Conservation (phyloP, 148 eudicot genomes). For the Chenopodium berlandieri region DNA sequence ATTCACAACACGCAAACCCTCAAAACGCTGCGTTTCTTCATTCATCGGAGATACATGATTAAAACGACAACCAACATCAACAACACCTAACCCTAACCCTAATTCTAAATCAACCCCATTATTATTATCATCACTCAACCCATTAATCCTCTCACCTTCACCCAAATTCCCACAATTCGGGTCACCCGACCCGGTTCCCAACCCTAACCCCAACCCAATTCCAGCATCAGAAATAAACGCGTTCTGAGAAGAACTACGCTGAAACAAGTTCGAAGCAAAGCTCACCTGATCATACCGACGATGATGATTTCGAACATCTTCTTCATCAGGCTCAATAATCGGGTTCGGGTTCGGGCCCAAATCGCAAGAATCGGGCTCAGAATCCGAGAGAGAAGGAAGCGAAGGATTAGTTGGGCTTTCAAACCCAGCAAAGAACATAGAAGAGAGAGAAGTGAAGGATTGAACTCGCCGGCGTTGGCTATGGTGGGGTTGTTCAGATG, state of each 20-base stretch:
- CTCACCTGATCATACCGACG: conserved; percentile 37
- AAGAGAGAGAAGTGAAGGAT: conserved; percentile 11
- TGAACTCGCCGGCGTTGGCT: neutral
- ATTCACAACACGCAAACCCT: conserved; percentile 61
- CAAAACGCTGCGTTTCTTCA: conserved; percentile 25
- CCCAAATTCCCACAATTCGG: conserved; percentile 21
- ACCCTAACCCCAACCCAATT: conserved; percentile 13
- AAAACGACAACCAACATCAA: neutral
- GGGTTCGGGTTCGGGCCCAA: conserved; percentile 23
- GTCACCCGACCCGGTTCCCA: conserved; percentile 18
- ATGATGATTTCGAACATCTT: conserved; percentile 9
- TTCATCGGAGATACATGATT: neutral
- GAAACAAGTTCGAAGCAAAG: conserved; percentile 53
- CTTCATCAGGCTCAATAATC: conserved; percentile 9
- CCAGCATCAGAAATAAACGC: conserved; percentile 1
- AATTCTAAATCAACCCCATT: conserved; percentile 39
- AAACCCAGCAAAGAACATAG: neutral
- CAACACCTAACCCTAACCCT: conserved; percentile 38
- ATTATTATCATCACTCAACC: conserved; percentile 6
- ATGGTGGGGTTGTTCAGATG: neutral
- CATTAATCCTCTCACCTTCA: conserved; percentile 16
- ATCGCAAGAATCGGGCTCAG: conserved; percentile 23
- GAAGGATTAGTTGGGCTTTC: conserved; percentile 22
- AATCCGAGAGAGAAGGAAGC: conserved; percentile 17
- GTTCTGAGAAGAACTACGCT: conserved; percentile 20